Percentiles rank a stretch among this genome's conserved stretches.
Evolutionary conservation across 768 basidiomycete species (phyloP).

Genomic region (Gymnopilus junonius): DNA sequence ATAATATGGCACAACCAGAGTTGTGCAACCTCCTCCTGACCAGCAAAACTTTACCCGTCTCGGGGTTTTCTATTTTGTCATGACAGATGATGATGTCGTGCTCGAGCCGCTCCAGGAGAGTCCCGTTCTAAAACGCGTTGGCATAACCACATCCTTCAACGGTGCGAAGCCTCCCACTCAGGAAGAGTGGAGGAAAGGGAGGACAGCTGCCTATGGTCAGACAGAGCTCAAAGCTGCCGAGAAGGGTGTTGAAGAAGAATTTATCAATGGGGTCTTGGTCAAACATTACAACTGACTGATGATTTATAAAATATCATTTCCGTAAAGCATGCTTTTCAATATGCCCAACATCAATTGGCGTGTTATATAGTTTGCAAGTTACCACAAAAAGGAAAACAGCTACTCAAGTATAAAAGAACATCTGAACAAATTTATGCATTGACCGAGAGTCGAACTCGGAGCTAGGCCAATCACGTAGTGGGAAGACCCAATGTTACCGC

Average conservation of each 20-base stretch:
- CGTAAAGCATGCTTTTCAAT: too few relatives aligned
- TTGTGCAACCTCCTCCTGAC: conserved; percentile 60
- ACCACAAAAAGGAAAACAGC: too few relatives aligned
- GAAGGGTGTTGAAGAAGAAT: conserved; percentile 55
- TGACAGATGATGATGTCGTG: conserved; percentile 53
- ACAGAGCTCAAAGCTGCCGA: conserved; percentile 43
- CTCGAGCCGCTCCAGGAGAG: conserved; percentile 51
- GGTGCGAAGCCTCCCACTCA: conserved; percentile 52
- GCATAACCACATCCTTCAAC: conserved; percentile 41
- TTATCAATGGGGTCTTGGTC: conserved; percentile 57
- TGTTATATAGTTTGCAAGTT: too few relatives aligned
- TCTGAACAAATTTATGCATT: not conserved
- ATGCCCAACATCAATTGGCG: too few relatives aligned
- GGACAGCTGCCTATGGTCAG: conserved; percentile 57
- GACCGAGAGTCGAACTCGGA: conserved; percentile 58
- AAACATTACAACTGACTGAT: conserved; percentile 54
- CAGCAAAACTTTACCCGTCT: conserved; percentile 54
- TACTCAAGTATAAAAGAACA: too few relatives aligned
- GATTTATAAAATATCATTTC: too few relatives aligned
- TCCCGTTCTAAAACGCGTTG: conserved; percentile 50
- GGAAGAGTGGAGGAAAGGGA: conserved; percentile 54
- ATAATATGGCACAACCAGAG: conserved; percentile 31
- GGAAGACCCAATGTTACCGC: conserved; percentile 76
- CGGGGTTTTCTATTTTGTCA: conserved; percentile 62
- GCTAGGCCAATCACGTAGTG: conserved; percentile 68